phyloP scores from a whole-genome alignment of 2,329 filamentous ascomycete species.

The Leptosphaerulina australis region DNA sequence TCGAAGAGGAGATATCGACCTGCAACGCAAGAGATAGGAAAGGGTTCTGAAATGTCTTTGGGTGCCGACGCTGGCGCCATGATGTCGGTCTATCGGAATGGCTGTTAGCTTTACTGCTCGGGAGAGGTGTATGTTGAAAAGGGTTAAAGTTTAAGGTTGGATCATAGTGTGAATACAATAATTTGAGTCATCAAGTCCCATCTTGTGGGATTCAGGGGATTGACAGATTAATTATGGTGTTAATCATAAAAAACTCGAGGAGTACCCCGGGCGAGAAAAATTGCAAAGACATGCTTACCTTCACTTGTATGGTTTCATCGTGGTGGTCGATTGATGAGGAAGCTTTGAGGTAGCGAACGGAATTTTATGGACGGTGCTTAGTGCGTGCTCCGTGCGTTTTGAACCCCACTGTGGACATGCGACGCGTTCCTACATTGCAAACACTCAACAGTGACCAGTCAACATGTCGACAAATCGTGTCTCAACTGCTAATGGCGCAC shows the following conservation, averaged over 20 bases:
- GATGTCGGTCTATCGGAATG: conserved; percentile 24
- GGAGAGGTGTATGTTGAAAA: conserved; percentile 2
- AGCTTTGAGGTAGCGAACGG: conserved; percentile 14
- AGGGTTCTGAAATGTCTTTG: conserved; percentile 56
- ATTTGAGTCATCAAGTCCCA: conserved; percentile 59
- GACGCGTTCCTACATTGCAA: conserved; percentile 17
- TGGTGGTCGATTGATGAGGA: conserved; percentile 27
- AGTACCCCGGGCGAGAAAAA: conserved; percentile 6
- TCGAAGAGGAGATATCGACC: conserved; percentile 90
- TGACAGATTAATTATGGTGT: conserved; percentile 77
- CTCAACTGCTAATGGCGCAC: conserved; percentile 27
- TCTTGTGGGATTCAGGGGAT: conserved; percentile 69
- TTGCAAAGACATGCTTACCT: conserved; percentile 33
- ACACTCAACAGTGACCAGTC: conserved; percentile 16
- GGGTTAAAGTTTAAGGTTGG: conserved; percentile 18
- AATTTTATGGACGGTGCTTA: conserved; percentile 26
- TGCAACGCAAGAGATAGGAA: conserved; percentile 81
- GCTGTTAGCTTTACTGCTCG: conserved; percentile 29
- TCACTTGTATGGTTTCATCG: conserved; percentile 47
- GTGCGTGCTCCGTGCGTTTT: conserved; percentile 22
- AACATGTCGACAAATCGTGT: conserved; percentile 35
- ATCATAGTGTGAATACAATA: conserved; percentile 51
- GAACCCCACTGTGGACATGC: conserved; percentile 8
- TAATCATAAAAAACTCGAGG: conserved; percentile 59
- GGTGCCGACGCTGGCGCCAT: conserved; percentile 42